These are phyloP conservation scores for Paramarasmius palmivorus DNA, from an alignment of 1,284 basidiomycete species.

Conservation along the genomic window DNA sequence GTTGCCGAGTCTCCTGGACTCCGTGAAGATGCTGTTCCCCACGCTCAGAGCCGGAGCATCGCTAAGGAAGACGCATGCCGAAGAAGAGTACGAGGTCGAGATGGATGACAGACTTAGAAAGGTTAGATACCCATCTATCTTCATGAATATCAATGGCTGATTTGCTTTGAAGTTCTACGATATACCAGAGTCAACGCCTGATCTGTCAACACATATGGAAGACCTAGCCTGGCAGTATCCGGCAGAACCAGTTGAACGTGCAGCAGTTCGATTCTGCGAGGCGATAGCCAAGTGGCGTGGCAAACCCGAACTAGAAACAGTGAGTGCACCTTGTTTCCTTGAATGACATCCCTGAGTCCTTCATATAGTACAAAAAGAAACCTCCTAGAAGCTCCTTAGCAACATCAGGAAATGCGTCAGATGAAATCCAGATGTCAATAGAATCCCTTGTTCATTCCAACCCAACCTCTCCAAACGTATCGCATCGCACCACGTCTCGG, in stretches of 20 bases:
- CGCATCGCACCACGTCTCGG: not conserved
- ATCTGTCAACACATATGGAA: slow-evolving; percentile 78
- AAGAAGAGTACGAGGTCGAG: slow-evolving; percentile 53
- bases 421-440: slow-evolving; percentile 1
- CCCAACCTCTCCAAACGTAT: not conserved
- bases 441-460: slow-evolving; percentile 2
- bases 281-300: slow-evolving; percentile 78
- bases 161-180: slow-evolving; percentile 61
- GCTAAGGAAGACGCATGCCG: slow-evolving; percentile 29
- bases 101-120: slow-evolving; percentile 68
- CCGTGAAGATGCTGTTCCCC: slow-evolving; percentile 70
- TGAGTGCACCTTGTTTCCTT: slow-evolving; percentile 30
- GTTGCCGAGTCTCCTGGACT: slow-evolving; percentile 65
- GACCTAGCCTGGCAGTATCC: slow-evolving; percentile 78
- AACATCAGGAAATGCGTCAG: not conserved
- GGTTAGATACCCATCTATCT: slow-evolving; percentile 36
- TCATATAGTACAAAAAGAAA: slow-evolving; percentile 10
- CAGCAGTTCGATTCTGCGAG: slow-evolving; percentile 76
- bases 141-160: slow-evolving; percentile 6
- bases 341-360: not conserved
- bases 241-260: slow-evolving; percentile 77
- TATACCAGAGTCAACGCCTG: slow-evolving; percentile 65
- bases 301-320: slow-evolving; percentile 78
- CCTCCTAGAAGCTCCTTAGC: slow-evolving; percentile 10
- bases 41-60: slow-evolving; percentile 35